Base-by-base conservation (phyloP, 2,329 filamentous ascomycete species). In the Stemphylium lycopersici region DNA sequence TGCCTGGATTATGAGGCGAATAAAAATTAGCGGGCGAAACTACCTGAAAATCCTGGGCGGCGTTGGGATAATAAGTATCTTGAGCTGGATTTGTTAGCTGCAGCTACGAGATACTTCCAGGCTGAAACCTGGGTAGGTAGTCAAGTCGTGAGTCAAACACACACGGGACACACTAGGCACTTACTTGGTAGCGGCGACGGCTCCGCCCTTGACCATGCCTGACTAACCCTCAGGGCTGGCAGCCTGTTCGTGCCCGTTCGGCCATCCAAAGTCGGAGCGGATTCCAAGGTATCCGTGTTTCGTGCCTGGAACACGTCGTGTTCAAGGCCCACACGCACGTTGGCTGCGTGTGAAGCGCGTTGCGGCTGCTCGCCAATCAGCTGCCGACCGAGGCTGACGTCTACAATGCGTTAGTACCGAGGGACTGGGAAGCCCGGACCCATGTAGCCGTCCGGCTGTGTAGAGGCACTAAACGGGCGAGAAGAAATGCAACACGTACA, bases 401-500 rank as follows among this genome's bases (percentile, higher is more conserved):
- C 72, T 75, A 62, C 54, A 59, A 46, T 53, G 58, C 58, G 48
- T 55, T 55, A 55, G 52, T 29, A 20, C 33, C 29, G 38, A 41
- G 39, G 15, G 29, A 29, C 18, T 22, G 46, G 29, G 40, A 20
- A 40, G 31, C 29, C 29, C 18, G 24, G 39, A 48, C 29, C 50
- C 31, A 13, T 20, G 29, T 15, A 6, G 15, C 34, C 29, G 26
- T 40, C 43, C 37, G 39, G 31, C 44, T 48, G 37, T 26, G 33
- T 42, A 39, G 13, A 33, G 41, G 39, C 18, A 48, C 39, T 39
- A 20, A 26, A 18, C 37, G 49, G 49, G 49, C 49, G 43, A 41
- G 4, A 38, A 61, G 56, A 62, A 50, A 58, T 59, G 58, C 55
- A 55, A 60, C 61, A 72, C 72, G 62, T 58, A 75, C 72, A 75